Conservation (phyloP, 1,139 yeast genomes). For the Yamadazyma spencermartinsiae region DNA sequence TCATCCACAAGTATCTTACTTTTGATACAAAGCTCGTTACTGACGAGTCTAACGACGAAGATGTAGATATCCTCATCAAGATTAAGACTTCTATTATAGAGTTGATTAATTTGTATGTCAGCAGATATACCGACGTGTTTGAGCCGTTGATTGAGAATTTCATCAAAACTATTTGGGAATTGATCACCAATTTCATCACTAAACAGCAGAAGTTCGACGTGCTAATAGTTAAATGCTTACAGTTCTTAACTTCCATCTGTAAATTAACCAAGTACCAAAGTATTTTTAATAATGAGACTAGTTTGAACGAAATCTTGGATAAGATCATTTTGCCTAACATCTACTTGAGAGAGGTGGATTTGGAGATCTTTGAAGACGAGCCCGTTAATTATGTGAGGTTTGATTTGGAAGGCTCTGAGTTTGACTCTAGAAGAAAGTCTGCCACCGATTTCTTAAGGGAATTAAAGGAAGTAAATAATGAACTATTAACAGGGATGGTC, state of each 20-base stretch:
- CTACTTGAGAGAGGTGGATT: constrained; percentile 79
- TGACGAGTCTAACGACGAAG: constrained; percentile 67
- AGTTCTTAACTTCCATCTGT: constrained; percentile 81
- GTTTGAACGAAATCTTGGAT: constrained; percentile 75
- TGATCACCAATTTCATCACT: constrained; percentile 63
- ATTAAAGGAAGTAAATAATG: constrained; percentile 77
- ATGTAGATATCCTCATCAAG: constrained; percentile 67
- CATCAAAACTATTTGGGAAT: constrained; percentile 79
- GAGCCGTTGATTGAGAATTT: constrained; percentile 73
- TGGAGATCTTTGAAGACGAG: constrained; percentile 94
- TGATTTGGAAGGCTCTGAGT: constrained; percentile 93
- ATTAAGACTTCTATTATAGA: constrained; percentile 86
- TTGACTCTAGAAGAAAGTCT: constrained; percentile 88
- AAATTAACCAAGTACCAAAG: constrained; percentile 60
- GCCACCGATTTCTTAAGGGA: constrained; percentile 90
- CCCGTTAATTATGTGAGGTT: constrained; percentile 90
- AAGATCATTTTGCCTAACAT: constrained; percentile 88
- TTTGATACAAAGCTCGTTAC: constrained; percentile 56
- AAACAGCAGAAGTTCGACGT: constrained; percentile 79
- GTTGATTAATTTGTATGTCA: constrained; percentile 78
- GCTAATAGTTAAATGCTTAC: constrained; percentile 75
- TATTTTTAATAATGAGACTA: constrained; percentile 64
- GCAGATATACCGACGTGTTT: constrained; percentile 90
- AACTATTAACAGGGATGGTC: constrained; percentile 70
- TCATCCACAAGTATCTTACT: constrained; percentile 76